Conservation (phyloP, 352 stramenopile genomes). For the Globisporangium viniferum region DNA sequence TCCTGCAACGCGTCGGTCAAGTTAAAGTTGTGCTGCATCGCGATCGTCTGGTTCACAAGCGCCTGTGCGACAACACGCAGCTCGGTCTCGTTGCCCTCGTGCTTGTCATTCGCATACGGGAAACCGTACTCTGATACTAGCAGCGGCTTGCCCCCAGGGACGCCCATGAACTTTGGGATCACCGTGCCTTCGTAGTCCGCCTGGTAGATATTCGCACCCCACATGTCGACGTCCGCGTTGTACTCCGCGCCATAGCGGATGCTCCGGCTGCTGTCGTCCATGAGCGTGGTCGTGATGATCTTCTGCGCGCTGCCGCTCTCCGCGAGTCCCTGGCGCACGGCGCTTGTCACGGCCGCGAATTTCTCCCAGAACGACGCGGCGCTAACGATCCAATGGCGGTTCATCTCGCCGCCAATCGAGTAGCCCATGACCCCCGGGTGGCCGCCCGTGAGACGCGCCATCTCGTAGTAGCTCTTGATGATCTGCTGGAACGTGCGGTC, state of each 20-base stretch:
- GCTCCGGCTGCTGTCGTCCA: constrained; percentile 53
- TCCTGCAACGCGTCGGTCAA: constrained; percentile 38
- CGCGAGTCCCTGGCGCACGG: constrained; percentile 47
- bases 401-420: constrained; percentile 76
- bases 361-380: constrained; percentile 62
- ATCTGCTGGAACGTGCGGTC: constrained; percentile 42
- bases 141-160: constrained; percentile 42
- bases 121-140: constrained; percentile 65
- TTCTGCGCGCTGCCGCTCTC: constrained; percentile 47
- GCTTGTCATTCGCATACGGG: constrained; percentile 50
- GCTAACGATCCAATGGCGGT: constrained; percentile 54
- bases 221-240: constrained; percentile 61
- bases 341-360: constrained; percentile 43
- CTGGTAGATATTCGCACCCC: constrained; percentile 74
- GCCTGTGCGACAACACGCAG: constrained; percentile 41
- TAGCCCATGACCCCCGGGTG: constrained; percentile 67
- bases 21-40: constrained; percentile 61
- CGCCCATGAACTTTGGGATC: constrained; percentile 44
- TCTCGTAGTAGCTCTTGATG: constrained; percentile 54
- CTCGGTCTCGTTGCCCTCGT: constrained; percentile 34
- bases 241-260: constrained; percentile 43
- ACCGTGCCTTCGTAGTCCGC: constrained; percentile 52
- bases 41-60: constrained; percentile 40
- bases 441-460: constrained; percentile 46
- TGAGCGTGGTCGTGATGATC: constrained; percentile 79